These are phyloP conservation scores for Avena eriantha DNA, from an alignment of 176 grass and related monocot genomes.

Conservation along the genomic window DNA sequence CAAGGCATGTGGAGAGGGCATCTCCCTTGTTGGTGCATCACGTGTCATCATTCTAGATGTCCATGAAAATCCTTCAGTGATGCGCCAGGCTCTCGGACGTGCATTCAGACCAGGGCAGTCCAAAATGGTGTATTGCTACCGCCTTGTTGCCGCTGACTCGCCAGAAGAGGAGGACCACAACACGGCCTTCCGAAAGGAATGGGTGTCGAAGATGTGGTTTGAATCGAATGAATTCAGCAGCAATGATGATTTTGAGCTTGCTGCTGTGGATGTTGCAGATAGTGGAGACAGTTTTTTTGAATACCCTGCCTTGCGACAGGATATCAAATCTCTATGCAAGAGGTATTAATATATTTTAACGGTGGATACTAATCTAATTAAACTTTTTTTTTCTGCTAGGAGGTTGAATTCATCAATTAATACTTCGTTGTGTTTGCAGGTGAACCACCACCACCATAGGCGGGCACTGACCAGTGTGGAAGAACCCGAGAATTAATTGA, in stretches of 20 bases:
- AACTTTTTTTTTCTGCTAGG: neutral
- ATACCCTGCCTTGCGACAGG: conserved; percentile 48
- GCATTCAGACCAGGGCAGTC: conserved; percentile 78
- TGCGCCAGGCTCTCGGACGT: conserved; percentile 71
- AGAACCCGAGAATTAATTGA: neutral
- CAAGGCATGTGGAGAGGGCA: conserved; percentile 88
- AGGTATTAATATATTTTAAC: conserved; percentile 57
- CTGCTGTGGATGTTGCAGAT: conserved; percentile 49
- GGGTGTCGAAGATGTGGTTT: conserved; percentile 80
- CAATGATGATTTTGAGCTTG: conserved; percentile 56
- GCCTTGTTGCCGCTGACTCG: conserved; percentile 60
- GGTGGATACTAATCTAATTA: neutral
- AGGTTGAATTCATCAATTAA: conserved; percentile 9
- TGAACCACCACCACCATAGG: neutral
- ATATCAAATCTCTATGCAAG: conserved; percentile 60
- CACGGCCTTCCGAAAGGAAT: conserved; percentile 68
- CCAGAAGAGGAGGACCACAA: conserved; percentile 74
- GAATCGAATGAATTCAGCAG: conserved; percentile 59
- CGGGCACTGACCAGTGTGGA: neutral
- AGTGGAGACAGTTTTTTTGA: conserved; percentile 67
- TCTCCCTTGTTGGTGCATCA: conserved; percentile 78
- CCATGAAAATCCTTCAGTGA: conserved; percentile 86
- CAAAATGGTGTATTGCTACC: conserved; percentile 70
- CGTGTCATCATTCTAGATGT: conserved; percentile 80
- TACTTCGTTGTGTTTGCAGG: conserved; percentile 26